Evolutionary conservation across 2,329 filamentous ascomycete species (phyloP), one percentile per base, ranked within the genome.

Genomic region (Monilinia aucupariae): DNA sequence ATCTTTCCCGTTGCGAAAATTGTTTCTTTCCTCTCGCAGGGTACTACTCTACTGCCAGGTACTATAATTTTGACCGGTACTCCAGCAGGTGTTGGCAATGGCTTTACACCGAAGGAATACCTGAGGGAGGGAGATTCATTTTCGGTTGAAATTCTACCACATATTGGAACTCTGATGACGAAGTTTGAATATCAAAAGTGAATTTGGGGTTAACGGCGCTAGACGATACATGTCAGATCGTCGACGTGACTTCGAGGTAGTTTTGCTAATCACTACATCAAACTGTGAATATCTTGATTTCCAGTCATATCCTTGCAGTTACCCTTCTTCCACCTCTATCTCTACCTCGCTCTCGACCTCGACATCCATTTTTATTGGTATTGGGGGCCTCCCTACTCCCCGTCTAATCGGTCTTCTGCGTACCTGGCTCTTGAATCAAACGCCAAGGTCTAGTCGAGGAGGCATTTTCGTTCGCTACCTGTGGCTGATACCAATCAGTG

Each of bases 101-200:
- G 67, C 20, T 68, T 66, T 32, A 50, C 64, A 10, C 71, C 79
- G 2, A 76, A 78, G 66, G 76, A 77, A 62, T 78, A 76, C 64
- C 66, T 81, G 61, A 76, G 74, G 64, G 73, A 74, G 2, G 78
- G 79, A 1, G 78, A 80, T 64, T 75, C 79, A 65, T 80, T 82
- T 66, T 72, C 75, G 0, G 78, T 82, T 6, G 78, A 81, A 73
- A 74, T 82, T 63, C 67, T 77, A 59, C 79, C 79, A 17, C 71
- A 79, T 69, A 76, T 82, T 56, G 80, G 79, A 12, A 82, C 80
- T 0, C 69, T 81, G 67, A 73, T 79, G 39, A 81, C 75, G 27
- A 77, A 75, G 65, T 77, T 80, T 62, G 66, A 68, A 56, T 64
- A 66, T 47, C 69, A 69, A 59, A 71, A 70, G 74, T 82, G 65